phyloP scores from a whole-genome alignment of 1,284 basidiomycete species.

The Hymenochaete sp. region DNA sequence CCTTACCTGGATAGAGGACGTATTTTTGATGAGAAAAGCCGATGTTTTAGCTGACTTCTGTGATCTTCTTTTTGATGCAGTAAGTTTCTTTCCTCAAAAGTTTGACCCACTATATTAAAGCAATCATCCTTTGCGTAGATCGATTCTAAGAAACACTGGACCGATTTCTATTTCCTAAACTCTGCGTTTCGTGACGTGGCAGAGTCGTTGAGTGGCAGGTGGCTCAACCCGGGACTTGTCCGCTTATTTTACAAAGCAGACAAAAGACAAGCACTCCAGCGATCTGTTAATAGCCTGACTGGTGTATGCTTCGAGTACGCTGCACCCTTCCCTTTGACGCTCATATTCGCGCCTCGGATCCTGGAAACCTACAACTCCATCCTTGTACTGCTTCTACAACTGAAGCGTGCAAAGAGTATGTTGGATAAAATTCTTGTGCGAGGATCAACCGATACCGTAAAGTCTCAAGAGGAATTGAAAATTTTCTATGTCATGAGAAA shows the following conservation, averaged over 20 bases:
- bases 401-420: conserved; percentile 62
- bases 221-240: conserved; percentile 68
- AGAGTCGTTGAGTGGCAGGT: conserved; percentile 38
- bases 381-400: conserved; percentile 71
- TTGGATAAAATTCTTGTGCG: conserved; percentile 61
- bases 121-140: conserved; percentile 42
- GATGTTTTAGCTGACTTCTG: conserved; percentile 67
- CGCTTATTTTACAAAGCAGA: conserved; percentile 56
- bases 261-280: conserved; percentile 34
- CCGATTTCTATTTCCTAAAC: conserved; percentile 79
- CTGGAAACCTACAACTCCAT: conserved; percentile 59
- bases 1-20: conserved; percentile 60
- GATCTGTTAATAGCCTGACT: conserved; percentile 55
- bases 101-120: background rate
- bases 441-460: conserved; percentile 30
- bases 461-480: conserved; percentile 43
- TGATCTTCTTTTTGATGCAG: conserved; percentile 65
- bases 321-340: conserved; percentile 74
- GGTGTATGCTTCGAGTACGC: conserved; percentile 67
- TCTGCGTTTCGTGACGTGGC: conserved; percentile 65
- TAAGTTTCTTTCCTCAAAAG: conserved; percentile 25
- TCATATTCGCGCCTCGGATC: conserved; percentile 59
- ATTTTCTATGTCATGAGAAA: conserved; percentile 66
- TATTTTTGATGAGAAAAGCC: conserved; percentile 66
- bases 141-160: conserved; percentile 62